Evolutionary conservation across 129 eudicot genomes (phyloP).

Genomic region (Glebionis coronaria): DNA sequence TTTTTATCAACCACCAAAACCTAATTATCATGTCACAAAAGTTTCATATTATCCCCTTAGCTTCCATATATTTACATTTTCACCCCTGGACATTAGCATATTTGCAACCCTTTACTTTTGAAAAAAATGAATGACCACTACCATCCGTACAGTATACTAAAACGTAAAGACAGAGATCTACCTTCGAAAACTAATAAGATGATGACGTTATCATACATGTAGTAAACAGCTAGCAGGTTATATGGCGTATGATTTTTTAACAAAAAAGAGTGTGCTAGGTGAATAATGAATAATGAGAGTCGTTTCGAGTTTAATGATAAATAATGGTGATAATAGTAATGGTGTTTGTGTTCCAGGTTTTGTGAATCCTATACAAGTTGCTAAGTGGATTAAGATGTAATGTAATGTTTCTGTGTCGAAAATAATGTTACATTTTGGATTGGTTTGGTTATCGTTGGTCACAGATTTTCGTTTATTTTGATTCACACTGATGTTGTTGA

Average conservation of each 20-base stretch:
- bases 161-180: too few species aligned
- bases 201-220: constrained; percentile 21
- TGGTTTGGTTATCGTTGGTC: too few species aligned
- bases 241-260: constrained; percentile 63
- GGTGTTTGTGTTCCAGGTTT: constrained; percentile 58
- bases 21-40: too few species aligned
- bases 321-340: neutral
- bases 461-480: too few species aligned
- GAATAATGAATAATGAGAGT: too few species aligned
- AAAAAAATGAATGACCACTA: too few species aligned
- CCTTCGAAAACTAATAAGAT: neutral
- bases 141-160: too few species aligned
- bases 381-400: constrained; percentile 64
- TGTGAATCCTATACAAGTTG: constrained; percentile 63
- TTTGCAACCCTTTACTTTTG: too few species aligned
- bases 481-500: neutral
- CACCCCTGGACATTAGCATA: too few species aligned
- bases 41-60: neutral
- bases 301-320: too few species aligned
- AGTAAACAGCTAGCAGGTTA: constrained; percentile 60
- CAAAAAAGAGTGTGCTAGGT: constrained; percentile 57
- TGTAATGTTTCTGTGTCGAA: neutral
- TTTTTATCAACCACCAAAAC: too few species aligned
- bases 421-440: too few species aligned
- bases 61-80: neutral